phyloP scores from a whole-genome alignment of 345 rosid species.

The Arabidopsis thaliana region TAIR10.1 NC_003076.8:20895501-20896000 shows the following conservation, averaged over 20 bases:
- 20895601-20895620: neutral
- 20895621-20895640: neutral
- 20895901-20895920: conserved; percentile 91
- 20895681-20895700: conserved; percentile 72
- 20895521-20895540: conserved; percentile 84
- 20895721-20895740: conserved; percentile 74
- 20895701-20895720: conserved; percentile 71
- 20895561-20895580: conserved; percentile 76
- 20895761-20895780: conserved; percentile 93
- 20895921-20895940: conserved; percentile 81
- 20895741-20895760: conserved; percentile 75
- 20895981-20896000: neutral
- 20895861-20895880: conserved; percentile 22
- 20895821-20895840: conserved; percentile 65
- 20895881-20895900: conserved; percentile 31
- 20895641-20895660: conserved; percentile 19
- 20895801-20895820: conserved; percentile 93
- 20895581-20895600: conserved; percentile 49
- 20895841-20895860: neutral
- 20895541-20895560: conserved; percentile 58
- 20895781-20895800: conserved; percentile 69
- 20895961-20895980: conserved; percentile 90
- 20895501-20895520: conserved; percentile 63
- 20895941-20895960: conserved; percentile 83
- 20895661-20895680: conserved; percentile 8